These are phyloP conservation scores for Diaporthe longicolla DNA, from an alignment of 2,329 filamentous ascomycete genomes.

Conservation along the genomic window DNA sequence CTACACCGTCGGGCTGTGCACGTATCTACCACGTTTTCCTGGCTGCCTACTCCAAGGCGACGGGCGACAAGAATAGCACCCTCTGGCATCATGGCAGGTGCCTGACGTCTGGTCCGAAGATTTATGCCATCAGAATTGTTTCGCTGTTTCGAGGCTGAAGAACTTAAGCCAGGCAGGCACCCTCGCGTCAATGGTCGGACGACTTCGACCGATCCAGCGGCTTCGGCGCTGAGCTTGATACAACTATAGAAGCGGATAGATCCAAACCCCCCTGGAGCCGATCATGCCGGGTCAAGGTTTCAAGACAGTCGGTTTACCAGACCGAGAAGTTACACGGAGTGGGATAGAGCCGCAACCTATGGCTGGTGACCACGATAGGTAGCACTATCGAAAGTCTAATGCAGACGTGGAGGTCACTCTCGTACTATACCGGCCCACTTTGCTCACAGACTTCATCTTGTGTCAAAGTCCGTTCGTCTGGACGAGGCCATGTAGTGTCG, in stretches of 20 bases:
- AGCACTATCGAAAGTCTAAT: conserved; percentile 24
- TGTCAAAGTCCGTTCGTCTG: conserved; percentile 6
- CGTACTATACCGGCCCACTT: background rate
- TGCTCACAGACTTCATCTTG: conserved; percentile 11
- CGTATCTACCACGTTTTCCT: background rate
- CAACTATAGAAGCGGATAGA: background rate
- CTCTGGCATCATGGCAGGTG: background rate
- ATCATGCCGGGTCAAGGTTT: conserved; percentile 23
- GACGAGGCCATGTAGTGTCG: background rate
- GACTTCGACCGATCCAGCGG: background rate
- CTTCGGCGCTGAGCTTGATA: background rate
- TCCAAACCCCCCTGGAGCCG: conserved; percentile 9
- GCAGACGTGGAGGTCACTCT: background rate
- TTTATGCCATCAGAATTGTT: background rate
- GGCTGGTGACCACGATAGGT: background rate
- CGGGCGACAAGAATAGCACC: background rate
- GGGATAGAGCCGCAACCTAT: conserved; percentile 18
- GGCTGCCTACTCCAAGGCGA: background rate
- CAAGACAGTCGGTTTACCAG: background rate
- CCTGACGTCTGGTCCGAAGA: background rate
- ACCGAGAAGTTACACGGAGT: background rate
- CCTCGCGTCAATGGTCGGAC: background rate
- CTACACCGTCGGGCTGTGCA: background rate
- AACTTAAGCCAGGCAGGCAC: background rate
- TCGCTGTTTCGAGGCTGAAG: background rate